Evolutionary conservation across 2,329 filamentous ascomycete species (phyloP).

Genomic region (Sordariomycetes sp.): DNA sequence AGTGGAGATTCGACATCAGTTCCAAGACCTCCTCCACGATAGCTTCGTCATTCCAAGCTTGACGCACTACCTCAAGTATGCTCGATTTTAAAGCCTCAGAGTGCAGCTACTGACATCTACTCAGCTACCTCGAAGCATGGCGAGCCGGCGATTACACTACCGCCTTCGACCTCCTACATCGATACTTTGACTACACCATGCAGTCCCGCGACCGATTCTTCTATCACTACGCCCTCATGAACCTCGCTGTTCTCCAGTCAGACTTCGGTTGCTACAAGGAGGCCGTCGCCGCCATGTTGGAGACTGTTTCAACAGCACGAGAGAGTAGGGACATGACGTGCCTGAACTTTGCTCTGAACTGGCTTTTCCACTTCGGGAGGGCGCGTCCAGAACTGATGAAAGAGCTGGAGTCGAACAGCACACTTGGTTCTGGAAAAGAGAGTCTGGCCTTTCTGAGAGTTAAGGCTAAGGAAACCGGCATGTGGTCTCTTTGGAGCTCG

Average conservation of each 20-base stretch:
- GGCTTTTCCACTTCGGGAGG: constrained; percentile 91
- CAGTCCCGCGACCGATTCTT: constrained; percentile 73
- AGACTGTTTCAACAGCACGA: constrained; percentile 87
- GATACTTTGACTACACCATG: constrained; percentile 96
- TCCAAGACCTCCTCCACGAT: constrained; percentile 59
- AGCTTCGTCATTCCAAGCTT: constrained; percentile 62
- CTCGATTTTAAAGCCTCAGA: constrained; percentile 6
- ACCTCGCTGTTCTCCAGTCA: constrained; percentile 84
- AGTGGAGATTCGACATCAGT: constrained; percentile 59
- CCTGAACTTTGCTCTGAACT: constrained; percentile 90
- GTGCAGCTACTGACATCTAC: background rate
- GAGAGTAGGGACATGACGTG: constrained; percentile 90
- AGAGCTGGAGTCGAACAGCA: constrained; percentile 60
- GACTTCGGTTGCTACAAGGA: constrained; percentile 90
- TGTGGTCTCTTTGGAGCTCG: constrained; percentile 78
- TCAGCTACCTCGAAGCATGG: constrained; percentile 85
- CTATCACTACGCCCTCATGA: constrained; percentile 92
- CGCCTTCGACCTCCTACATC: constrained; percentile 83
- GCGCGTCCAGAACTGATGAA: constrained; percentile 69
- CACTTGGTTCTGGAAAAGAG: constrained; percentile 72
- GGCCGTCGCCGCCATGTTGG: constrained; percentile 87
- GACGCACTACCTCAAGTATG: constrained; percentile 63
- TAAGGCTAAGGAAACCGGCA: constrained; percentile 77
- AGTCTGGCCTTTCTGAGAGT: constrained; percentile 74
- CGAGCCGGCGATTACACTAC: constrained; percentile 81